These are phyloP conservation scores for Penicillium sp. DNA, from an alignment of 2,329 filamentous ascomycete genomes.

Conservation along the genomic window DNA sequence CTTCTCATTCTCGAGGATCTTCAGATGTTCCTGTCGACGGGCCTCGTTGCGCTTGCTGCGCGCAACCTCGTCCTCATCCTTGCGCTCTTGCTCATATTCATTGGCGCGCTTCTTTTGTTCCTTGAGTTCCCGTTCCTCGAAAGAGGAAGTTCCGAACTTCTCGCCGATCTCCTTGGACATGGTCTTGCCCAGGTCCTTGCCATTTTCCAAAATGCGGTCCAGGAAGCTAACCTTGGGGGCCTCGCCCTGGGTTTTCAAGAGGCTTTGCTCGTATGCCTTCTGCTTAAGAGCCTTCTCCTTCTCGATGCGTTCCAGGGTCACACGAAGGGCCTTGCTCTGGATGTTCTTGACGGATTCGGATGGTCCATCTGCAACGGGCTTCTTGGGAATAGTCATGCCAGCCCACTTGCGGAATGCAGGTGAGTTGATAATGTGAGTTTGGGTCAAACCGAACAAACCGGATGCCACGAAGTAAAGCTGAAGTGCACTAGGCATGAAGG, in stretches of 20 bases:
- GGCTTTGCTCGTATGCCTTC: slow-evolving; percentile 3
- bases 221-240: slow-evolving; percentile 28
- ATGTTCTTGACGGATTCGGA: slow-evolving; percentile 1
- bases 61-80: slow-evolving; percentile 30
- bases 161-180: slow-evolving; percentile 12
- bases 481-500: slow-evolving; percentile 57
- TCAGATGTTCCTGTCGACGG: slow-evolving; percentile 29
- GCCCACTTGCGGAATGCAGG: slow-evolving; percentile 30
- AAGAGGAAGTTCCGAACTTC: neutral
- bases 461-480: slow-evolving; percentile 64
- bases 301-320: slow-evolving; percentile 17
- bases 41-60: slow-evolving; percentile 41
- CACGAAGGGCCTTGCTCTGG: slow-evolving; percentile 18
- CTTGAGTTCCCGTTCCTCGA: slow-evolving; percentile 27
- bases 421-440: slow-evolving; percentile 50
- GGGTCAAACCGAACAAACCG: slow-evolving; percentile 41
- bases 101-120: slow-evolving; percentile 33
- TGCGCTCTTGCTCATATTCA: slow-evolving; percentile 34
- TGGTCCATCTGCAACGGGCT: neutral
- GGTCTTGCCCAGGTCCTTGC: slow-evolving; percentile 19
- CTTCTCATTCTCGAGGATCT: slow-evolving; percentile 25
- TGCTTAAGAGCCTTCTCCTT: slow-evolving; percentile 11
- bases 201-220: slow-evolving; percentile 28
- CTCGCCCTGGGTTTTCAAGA: neutral
- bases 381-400: slow-evolving; percentile 27